A percentile compares a stretch with the other conserved stretches of the same genome.
phyloP scores from a whole-genome alignment of 2,329 filamentous ascomycete species.

The Piedraia hortae region DNA sequence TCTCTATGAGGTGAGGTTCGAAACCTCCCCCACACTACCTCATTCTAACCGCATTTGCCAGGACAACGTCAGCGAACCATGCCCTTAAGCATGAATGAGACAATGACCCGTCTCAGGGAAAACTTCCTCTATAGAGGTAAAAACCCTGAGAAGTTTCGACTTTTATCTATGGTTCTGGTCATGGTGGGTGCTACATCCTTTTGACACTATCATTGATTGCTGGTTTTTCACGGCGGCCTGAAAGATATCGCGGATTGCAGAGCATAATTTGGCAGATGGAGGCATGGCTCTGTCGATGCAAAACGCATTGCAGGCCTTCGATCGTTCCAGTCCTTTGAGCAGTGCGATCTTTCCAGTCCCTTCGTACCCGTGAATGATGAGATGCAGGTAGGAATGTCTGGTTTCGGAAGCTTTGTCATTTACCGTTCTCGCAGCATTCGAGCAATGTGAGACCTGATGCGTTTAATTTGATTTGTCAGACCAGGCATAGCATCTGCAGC shows the following conservation, averaged over 20 bases:
- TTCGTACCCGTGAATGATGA: constrained; percentile 53
- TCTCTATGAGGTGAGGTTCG: no score
- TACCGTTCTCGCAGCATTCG: constrained; percentile 6
- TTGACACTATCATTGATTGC: constrained; percentile 57
- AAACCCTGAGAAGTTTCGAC: no score
- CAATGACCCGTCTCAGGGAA: no score
- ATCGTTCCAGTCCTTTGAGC: constrained; percentile 33
- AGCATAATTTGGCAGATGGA: constrained; percentile 17
- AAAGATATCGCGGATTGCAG: constrained; percentile 37
- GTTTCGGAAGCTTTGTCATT: background rate
- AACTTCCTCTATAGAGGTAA: no score
- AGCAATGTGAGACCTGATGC: constrained; percentile 37
- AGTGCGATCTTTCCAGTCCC: constrained; percentile 68
- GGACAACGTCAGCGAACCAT: no score
- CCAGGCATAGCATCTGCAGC: constrained; percentile 33
- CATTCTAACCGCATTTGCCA: no score
- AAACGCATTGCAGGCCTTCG: constrained; percentile 37
- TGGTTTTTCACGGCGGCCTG: constrained; percentile 37
- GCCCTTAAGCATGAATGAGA: no score
- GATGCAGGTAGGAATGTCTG: constrained; percentile 17
- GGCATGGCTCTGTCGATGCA: constrained; percentile 22
- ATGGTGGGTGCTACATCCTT: no score
- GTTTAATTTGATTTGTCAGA: constrained; percentile 31
- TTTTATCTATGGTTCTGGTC: no score
- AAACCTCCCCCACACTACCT: no score